Evolutionary conservation across 148 eudicot genomes (phyloP).

Genomic region (Diospyros lotus): DNA sequence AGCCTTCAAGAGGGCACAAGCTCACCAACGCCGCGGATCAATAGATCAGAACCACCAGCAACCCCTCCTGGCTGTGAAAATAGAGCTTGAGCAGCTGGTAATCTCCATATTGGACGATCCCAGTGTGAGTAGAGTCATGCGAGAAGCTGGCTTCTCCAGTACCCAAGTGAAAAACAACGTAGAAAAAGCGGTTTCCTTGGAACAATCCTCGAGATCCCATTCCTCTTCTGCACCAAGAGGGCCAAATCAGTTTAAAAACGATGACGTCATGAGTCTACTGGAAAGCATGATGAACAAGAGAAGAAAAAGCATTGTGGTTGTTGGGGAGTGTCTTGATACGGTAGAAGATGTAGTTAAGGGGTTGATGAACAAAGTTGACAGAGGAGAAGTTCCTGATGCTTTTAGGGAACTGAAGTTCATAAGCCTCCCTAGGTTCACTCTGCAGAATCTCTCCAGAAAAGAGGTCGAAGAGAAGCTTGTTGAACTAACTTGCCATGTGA

Average conservation of each 20-base stretch:
- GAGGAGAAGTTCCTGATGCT: slow-evolving; percentile 53
- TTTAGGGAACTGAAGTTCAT: slow-evolving; percentile 52
- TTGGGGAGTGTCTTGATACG: slow-evolving; percentile 57
- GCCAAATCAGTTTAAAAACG: slow-evolving; percentile 25
- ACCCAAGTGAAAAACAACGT: slow-evolving; percentile 72
- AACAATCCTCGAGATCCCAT: slow-evolving; percentile 25
- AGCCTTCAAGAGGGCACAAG: slow-evolving; percentile 85
- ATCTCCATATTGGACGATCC: slow-evolving; percentile 89
- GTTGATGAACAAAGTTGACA: slow-evolving; percentile 51
- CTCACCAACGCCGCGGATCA: slow-evolving; percentile 77
- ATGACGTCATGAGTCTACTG: slow-evolving; percentile 53
- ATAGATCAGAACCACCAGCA: slow-evolving; percentile 65
- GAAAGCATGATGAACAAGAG: slow-evolving; percentile 37
- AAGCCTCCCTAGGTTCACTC: slow-evolving; percentile 39
- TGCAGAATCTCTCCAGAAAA: slow-evolving; percentile 32
- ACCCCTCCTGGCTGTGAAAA: slow-evolving; percentile 62
- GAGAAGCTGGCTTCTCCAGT: slow-evolving; percentile 86
- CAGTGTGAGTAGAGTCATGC: slow-evolving; percentile 93
- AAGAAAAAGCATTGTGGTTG: slow-evolving; percentile 48
- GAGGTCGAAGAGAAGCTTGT: slow-evolving; percentile 57
- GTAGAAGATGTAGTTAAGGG: slow-evolving; percentile 47
- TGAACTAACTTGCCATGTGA: slow-evolving; percentile 49
- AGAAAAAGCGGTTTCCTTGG: slow-evolving; percentile 56
- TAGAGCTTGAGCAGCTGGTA: slow-evolving; percentile 79
- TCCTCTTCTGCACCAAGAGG: slow-evolving; percentile 7